A percentile compares a stretch with the other conserved stretches of the same genome.
These are phyloP conservation scores for Starmerella cellae DNA, from an alignment of 805 yeast genomes.

Conservation along the genomic window DNA sequence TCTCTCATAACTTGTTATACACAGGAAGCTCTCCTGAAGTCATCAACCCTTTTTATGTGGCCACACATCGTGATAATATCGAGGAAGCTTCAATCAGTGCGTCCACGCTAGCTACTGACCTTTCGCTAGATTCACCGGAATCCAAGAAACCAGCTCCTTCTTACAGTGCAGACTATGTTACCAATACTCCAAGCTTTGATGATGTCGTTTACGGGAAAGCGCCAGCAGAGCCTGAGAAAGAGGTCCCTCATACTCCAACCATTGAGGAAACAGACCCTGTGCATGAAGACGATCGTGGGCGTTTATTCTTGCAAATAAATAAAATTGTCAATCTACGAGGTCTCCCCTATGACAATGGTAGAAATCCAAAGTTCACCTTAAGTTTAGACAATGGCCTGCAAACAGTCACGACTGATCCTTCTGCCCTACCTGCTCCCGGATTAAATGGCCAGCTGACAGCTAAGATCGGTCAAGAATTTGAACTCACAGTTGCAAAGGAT, in stretches of 20 bases:
- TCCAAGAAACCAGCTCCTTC: not conserved
- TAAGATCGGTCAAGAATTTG: constrained; percentile 52
- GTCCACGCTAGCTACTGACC: not conserved
- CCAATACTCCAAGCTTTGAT: not conserved
- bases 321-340: constrained; percentile 19
- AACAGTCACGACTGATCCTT: constrained; percentile 20
- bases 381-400: constrained; percentile 24
- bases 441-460: constrained; percentile 13
- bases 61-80: not conserved
- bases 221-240: not conserved
- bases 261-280: constrained; percentile 22
- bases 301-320: constrained; percentile 22
- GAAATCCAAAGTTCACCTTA: constrained; percentile 21
- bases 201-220: not conserved
- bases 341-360: constrained; percentile 19
- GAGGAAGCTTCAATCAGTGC: constrained; percentile 5
- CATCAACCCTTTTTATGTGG: constrained; percentile 10
- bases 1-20: not conserved
- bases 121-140: not conserved
- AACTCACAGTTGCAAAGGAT: constrained; percentile 47
- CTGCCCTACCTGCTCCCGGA: constrained; percentile 17
- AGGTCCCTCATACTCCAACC: constrained; percentile 1
- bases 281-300: constrained; percentile 20
- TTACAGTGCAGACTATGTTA: not conserved
- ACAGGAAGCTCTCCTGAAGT: not conserved